Conservation (phyloP, 208 protist species). For the Phytomonas francai region DNA sequence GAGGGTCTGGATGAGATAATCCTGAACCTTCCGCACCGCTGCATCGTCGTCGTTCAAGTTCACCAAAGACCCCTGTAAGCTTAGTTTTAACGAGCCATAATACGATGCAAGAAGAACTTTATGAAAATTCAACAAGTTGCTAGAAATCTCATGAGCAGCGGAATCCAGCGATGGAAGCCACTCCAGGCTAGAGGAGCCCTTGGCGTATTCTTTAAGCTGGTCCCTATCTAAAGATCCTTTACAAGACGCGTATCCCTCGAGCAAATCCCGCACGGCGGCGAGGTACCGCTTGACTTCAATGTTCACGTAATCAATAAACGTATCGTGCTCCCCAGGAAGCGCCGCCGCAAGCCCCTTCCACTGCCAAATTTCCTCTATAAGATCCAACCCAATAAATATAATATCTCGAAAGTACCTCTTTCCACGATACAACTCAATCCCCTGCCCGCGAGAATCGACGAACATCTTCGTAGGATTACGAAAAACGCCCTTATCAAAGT, state of each 20-base stretch:
- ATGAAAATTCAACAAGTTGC: conserved; percentile 74
- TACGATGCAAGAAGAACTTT: conserved; percentile 70
- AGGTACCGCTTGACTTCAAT: conserved; percentile 48
- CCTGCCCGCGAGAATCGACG: conserved; percentile 57
- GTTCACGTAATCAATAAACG: conserved; percentile 67
- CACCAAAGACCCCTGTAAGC: conserved; percentile 44
- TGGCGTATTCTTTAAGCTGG: conserved; percentile 34
- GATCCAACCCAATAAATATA: conserved; percentile 72
- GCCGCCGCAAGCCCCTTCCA: conserved; percentile 55
- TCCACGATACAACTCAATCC: conserved; percentile 40
- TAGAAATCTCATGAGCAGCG: conserved; percentile 67
- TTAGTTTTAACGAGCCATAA: conserved; percentile 69
- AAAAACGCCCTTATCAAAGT: conserved; percentile 42
- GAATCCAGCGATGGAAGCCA: conserved; percentile 74
- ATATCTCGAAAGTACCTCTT: conserved; percentile 56
- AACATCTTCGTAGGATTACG: conserved; percentile 54
- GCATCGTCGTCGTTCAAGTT: conserved; percentile 30
- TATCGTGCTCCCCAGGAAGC: conserved; percentile 53
- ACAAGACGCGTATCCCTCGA: conserved; percentile 52
- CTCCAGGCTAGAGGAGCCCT: conserved; percentile 35
- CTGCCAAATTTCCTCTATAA: conserved; percentile 70
- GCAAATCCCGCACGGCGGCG: conserved; percentile 39
- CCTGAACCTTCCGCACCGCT: conserved; percentile 46
- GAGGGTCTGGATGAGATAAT: conserved; percentile 54
- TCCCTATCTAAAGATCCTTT: conserved; percentile 45